These are phyloP conservation scores for Pestalotiopsis sp. DNA, from an alignment of 2,329 filamentous ascomycete genomes.

Conservation along the genomic window DNA sequence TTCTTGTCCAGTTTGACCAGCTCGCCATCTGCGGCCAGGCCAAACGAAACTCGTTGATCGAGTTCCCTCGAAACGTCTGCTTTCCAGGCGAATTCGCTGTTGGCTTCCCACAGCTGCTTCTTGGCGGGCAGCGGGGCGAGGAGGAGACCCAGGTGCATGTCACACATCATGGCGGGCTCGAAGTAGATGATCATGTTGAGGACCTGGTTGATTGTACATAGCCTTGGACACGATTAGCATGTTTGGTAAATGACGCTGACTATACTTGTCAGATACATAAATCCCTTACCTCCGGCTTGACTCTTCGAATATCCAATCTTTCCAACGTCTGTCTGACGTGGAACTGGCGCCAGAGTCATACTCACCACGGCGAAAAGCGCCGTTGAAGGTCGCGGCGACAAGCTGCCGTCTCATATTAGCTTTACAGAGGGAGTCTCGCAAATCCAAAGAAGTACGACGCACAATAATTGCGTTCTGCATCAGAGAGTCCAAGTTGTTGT, in stretches of 20 bases:
- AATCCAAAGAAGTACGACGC: slow-evolving; percentile 19
- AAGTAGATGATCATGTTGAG: slow-evolving; percentile 46
- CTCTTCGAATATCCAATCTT: slow-evolving; percentile 45
- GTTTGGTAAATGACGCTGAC: too few relatives aligned
- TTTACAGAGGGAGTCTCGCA: slow-evolving; percentile 1
- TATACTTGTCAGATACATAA: too few relatives aligned
- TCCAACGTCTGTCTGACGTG: slow-evolving; percentile 32
- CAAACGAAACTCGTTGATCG: neutral
- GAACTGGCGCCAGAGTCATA: neutral
- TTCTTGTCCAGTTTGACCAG: neutral
- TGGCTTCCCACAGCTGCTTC: slow-evolving; percentile 48
- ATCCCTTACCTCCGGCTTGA: slow-evolving; percentile 36
- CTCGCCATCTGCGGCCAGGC: neutral
- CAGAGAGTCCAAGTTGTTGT: slow-evolving; percentile 44
- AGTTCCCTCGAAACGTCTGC: slow-evolving; percentile 29
- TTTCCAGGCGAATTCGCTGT: slow-evolving; percentile 37
- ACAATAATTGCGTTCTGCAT: slow-evolving; percentile 38
- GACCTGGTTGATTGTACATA: slow-evolving; percentile 41
- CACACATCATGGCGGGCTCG: slow-evolving; percentile 40
- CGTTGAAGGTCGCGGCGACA: neutral
- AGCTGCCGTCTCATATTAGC: slow-evolving; percentile 8
- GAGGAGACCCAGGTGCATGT: slow-evolving; percentile 35
- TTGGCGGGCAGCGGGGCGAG: slow-evolving; percentile 45
- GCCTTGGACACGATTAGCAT: slow-evolving; percentile 29
- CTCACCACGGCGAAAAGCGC: neutral